These are phyloP conservation scores for Tagetes erecta DNA, from an alignment of 129 eudicot genomes.

Conservation along the genomic window DNA sequence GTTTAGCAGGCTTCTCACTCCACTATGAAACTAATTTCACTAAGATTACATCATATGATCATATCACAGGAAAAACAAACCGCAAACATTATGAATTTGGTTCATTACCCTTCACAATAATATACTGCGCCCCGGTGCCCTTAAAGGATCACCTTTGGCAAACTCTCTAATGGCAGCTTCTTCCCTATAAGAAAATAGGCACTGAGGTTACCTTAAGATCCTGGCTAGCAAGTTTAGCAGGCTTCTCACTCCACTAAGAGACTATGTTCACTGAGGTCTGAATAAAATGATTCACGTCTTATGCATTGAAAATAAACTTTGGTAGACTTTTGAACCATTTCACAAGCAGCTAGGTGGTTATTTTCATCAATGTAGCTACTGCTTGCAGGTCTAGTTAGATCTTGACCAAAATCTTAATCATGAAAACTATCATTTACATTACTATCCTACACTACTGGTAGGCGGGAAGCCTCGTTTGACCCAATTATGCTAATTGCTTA, in stretches of 20 bases:
- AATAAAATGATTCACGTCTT: not conserved
- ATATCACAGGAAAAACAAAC: conserved; percentile 95
- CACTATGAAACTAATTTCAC: conserved; percentile 86
- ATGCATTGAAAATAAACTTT: not conserved
- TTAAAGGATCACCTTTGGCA: too few relatives aligned
- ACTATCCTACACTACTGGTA: too few relatives aligned
- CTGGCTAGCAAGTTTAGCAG: conserved; percentile 94
- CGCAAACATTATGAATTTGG: conserved; percentile 25
- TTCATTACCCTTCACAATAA: conserved; percentile 1
- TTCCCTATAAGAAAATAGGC: too few relatives aligned
- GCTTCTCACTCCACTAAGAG: conserved; percentile 99
- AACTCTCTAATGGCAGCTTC: too few relatives aligned
- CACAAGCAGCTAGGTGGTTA: too few relatives aligned
- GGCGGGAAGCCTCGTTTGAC: too few relatives aligned
- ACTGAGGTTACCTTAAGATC: conserved; percentile 63
- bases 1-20: conserved; percentile 98
- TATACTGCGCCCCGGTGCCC: too few relatives aligned
- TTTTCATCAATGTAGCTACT: too few relatives aligned
- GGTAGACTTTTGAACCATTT: not conserved
- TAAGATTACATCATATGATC: conserved; percentile 80
- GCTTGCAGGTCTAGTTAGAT: too few relatives aligned
- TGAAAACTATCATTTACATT: too few relatives aligned
- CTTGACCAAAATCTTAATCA: too few relatives aligned
- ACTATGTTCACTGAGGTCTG: too few relatives aligned
- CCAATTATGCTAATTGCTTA: not conserved